These are phyloP conservation scores for Erysiphe pulchra DNA, from an alignment of 2,329 filamentous ascomycete species.

Conservation along the genomic window DNA sequence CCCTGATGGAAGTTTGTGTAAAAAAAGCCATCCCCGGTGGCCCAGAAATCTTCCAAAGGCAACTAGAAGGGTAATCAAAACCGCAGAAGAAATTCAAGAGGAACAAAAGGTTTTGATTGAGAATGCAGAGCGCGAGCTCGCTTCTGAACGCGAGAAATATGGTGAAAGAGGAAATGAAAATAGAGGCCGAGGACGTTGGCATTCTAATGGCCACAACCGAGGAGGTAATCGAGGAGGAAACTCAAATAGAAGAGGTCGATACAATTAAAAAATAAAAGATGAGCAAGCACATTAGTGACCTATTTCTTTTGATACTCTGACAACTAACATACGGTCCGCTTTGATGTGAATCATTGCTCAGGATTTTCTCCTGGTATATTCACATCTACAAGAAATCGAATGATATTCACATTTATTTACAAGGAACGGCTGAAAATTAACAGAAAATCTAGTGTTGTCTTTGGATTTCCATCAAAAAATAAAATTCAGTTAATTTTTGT, in stretches of 20 bases:
- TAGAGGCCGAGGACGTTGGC: conserved; percentile 10
- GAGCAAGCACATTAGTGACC: too few relatives aligned
- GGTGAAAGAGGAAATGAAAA: conserved; percentile 7
- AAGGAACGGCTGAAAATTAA: too few relatives aligned
- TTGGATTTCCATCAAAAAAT: too few relatives aligned
- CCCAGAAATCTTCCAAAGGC: conserved; percentile 46
- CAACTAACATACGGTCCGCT: too few relatives aligned
- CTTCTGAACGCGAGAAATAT: conserved; percentile 16
- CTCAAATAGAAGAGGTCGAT: conserved; percentile 1
- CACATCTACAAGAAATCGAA: too few relatives aligned
- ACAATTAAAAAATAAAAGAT: not conserved
- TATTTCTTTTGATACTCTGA: too few relatives aligned
- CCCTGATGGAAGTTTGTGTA: conserved; percentile 55
- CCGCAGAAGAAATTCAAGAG: conserved; percentile 27
- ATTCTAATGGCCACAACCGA: not conserved
- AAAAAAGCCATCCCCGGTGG: conserved; percentile 63
- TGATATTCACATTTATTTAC: too few relatives aligned
- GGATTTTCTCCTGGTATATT: too few relatives aligned
- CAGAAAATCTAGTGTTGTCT: too few relatives aligned
- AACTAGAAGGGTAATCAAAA: conserved; percentile 37
- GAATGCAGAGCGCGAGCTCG: conserved; percentile 25
- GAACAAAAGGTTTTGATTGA: conserved; percentile 30
- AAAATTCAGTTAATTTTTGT: too few relatives aligned
- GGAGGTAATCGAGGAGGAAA: not conserved
- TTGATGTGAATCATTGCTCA: too few relatives aligned